phyloP scores from a whole-genome alignment of 2,329 filamentous ascomycete species.

The Trichoderma atrobrunneum region DNA sequence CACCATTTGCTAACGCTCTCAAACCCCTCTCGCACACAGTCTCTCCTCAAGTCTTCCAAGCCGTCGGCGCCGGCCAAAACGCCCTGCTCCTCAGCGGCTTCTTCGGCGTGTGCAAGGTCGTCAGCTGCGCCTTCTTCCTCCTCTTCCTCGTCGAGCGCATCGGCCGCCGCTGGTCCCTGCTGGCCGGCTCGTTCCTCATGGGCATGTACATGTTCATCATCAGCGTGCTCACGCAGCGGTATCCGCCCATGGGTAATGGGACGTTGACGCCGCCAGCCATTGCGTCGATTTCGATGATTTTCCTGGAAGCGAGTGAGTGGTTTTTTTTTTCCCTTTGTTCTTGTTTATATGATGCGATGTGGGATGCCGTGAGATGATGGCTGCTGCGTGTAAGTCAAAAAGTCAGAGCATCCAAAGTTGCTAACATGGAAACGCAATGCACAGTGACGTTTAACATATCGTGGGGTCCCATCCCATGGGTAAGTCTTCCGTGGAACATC shows the following conservation, averaged over 20 bases:
- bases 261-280: slow-evolving; percentile 40
- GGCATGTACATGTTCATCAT: slow-evolving; percentile 52
- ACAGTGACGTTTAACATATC: slow-evolving; percentile 39
- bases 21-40: slow-evolving; percentile 25
- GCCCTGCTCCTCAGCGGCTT: slow-evolving; percentile 50
- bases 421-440: background rate
- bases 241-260: slow-evolving; percentile 37
- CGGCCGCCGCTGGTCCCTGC: slow-evolving; percentile 47
- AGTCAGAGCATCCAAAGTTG: background rate
- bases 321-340: background rate
- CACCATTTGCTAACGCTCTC: background rate
- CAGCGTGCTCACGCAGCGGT: slow-evolving; percentile 44
- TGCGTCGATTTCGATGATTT: slow-evolving; percentile 50
- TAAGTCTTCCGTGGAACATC: slow-evolving; percentile 19
- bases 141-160: slow-evolving; percentile 49
- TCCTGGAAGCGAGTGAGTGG: slow-evolving; percentile 43
- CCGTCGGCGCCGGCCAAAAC: slow-evolving; percentile 47
- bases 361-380: background rate
- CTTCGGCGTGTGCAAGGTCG: slow-evolving; percentile 51
- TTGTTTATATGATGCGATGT: background rate
- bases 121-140: slow-evolving; percentile 46
- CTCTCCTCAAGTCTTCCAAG: slow-evolving; percentile 50
- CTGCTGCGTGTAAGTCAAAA: background rate
- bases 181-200: slow-evolving; percentile 49
- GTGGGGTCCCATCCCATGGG: slow-evolving; percentile 26